These are phyloP conservation scores for Penicillium turbatum DNA, from an alignment of 495 filamentous ascomycete species.

Conservation along the genomic window DNA sequence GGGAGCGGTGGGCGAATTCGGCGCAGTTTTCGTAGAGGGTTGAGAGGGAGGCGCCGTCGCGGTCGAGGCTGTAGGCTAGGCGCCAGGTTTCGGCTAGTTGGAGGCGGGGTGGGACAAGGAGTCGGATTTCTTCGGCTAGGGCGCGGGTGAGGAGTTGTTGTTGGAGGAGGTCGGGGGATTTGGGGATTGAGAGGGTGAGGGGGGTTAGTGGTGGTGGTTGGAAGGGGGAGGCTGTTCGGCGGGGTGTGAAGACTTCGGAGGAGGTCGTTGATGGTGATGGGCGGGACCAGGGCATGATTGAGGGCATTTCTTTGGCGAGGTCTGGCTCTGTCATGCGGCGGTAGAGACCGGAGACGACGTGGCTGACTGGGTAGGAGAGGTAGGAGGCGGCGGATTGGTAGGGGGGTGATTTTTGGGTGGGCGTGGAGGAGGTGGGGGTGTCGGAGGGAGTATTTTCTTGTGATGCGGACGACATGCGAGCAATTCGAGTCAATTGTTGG, in stretches of 20 bases:
- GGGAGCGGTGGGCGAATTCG: slow-evolving; percentile 53
- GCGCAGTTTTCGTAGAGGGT: slow-evolving; percentile 81
- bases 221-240: slow-evolving; percentile 54
- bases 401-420: slow-evolving; percentile 23
- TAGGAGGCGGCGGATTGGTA: slow-evolving; percentile 44
- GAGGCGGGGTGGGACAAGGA: slow-evolving; percentile 78
- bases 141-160: slow-evolving; percentile 59
- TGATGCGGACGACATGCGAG: slow-evolving; percentile 29
- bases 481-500: slow-evolving; percentile 17
- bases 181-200: slow-evolving; percentile 41
- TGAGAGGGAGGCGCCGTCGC: slow-evolving; percentile 79
- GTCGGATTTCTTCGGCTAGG: slow-evolving; percentile 89
- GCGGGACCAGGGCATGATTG: slow-evolving; percentile 24
- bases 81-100: slow-evolving; percentile 85
- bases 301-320: slow-evolving; percentile 22
- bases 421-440: slow-evolving; percentile 30
- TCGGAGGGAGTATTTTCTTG: slow-evolving; percentile 20
- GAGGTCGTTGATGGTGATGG: slow-evolving; percentile 15
- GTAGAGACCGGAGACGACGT: slow-evolving; percentile 51
- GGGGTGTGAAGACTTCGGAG: slow-evolving; percentile 44
- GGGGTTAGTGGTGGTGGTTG: slow-evolving; percentile 58
- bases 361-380: slow-evolving; percentile 52
- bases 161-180: slow-evolving; percentile 30
- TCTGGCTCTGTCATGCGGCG: slow-evolving; percentile 48
- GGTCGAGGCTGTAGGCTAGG: slow-evolving; percentile 84